Evolutionary conservation across 331 rosid genomes (phyloP).

Genomic region (Pyracantha coccinea): DNA sequence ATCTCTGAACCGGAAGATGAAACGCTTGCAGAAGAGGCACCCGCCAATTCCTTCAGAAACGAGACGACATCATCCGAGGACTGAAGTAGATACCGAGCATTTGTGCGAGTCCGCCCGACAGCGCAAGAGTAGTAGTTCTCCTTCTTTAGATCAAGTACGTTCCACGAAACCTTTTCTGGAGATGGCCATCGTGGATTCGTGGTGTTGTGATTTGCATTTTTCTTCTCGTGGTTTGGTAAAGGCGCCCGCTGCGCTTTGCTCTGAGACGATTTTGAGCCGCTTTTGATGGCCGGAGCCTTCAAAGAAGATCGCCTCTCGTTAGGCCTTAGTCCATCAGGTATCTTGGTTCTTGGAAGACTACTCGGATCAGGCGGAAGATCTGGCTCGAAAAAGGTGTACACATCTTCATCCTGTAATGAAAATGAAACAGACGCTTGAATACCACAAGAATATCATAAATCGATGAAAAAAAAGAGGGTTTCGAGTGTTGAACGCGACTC

Average conservation of each 20-base stretch:
- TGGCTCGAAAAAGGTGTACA: slow-evolving; percentile 90
- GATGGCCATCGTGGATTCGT: slow-evolving; percentile 32
- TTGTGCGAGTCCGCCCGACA: slow-evolving; percentile 61
- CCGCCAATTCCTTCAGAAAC: slow-evolving; percentile 56
- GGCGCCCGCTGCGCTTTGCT: slow-evolving; percentile 28
- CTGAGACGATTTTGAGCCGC: slow-evolving; percentile 46
- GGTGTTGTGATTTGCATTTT: slow-evolving; percentile 29
- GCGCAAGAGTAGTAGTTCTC: slow-evolving; percentile 94
- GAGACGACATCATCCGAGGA: slow-evolving; percentile 66
- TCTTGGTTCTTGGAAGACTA: slow-evolving; percentile 43
- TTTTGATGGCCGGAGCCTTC: slow-evolving; percentile 40
- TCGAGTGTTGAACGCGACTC: background rate
- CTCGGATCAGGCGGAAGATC: slow-evolving; percentile 48
- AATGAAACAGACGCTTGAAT: background rate
- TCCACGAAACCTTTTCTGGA: slow-evolving; percentile 76
- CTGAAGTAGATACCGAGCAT: slow-evolving; percentile 61
- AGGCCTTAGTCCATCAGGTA: slow-evolving; percentile 47
- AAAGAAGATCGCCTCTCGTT: slow-evolving; percentile 48
- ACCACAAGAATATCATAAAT: background rate
- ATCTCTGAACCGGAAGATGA: background rate
- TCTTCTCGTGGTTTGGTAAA: slow-evolving; percentile 41
- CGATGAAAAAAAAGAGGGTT: background rate
- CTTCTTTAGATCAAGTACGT: slow-evolving; percentile 83
- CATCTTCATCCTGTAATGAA: slow-evolving; percentile 82
- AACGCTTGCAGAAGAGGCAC: slow-evolving; percentile 19